Evolutionary conservation across 176 grass and related monocot species (phyloP).

Genomic region (Phoenix dactylifera): DNA sequence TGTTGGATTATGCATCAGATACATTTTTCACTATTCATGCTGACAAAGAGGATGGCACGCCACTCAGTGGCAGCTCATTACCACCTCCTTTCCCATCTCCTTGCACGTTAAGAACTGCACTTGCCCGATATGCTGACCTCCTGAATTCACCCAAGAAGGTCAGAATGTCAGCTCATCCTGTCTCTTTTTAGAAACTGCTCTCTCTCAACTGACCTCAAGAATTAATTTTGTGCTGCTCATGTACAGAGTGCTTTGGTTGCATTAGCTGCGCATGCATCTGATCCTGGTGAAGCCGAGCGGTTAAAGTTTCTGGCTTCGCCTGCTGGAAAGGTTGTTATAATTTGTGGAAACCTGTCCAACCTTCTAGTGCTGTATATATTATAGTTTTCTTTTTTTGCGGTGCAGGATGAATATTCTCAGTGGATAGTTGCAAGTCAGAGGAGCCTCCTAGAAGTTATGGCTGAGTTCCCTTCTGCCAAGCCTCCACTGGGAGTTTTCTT

Average conservation of each 20-base stretch:
- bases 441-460: slow-evolving; percentile 83
- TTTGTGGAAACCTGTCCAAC: not conserved
- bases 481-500: slow-evolving; percentile 94
- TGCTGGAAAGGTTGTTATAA: slow-evolving; percentile 64
- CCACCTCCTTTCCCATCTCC: slow-evolving; percentile 79
- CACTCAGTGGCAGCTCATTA: slow-evolving; percentile 53
- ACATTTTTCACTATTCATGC: slow-evolving; percentile 83
- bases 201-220: not conserved
- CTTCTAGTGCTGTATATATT: not conserved
- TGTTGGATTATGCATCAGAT: slow-evolving; percentile 56
- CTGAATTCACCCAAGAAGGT: slow-evolving; percentile 97
- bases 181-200: too few species aligned
- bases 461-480: slow-evolving; percentile 79
- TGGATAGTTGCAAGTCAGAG: slow-evolving; percentile 86
- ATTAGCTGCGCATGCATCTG: slow-evolving; percentile 67
- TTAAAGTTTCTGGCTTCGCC: slow-evolving; percentile 72
- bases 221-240: slow-evolving; percentile 4
- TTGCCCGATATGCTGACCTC: slow-evolving; percentile 83
- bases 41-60: slow-evolving; percentile 77
- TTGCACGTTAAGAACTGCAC: slow-evolving; percentile 56
- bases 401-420: slow-evolving; percentile 86
- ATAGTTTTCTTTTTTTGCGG: not conserved
- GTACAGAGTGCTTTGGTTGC: slow-evolving; percentile 67
- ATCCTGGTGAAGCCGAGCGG: slow-evolving; percentile 52
- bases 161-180: not conserved